Base-by-base conservation (phyloP, 305 asterid genomes). In the Solanum hybrid region DNA sequence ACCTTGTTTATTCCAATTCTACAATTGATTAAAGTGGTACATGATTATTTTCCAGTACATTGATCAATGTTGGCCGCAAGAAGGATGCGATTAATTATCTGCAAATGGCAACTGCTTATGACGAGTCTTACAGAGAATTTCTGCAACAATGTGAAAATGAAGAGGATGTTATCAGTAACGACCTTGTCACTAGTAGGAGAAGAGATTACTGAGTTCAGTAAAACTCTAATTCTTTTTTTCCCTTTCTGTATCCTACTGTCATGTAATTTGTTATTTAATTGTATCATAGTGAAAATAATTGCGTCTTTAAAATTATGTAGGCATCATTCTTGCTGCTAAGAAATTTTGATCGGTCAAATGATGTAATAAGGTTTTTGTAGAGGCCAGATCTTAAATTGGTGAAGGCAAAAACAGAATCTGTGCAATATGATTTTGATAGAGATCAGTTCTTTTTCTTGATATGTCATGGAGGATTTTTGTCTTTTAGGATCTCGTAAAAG, bases 1-100 rank as follows among this genome's bases (percentile, higher is more conserved):
- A 6, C 31, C 88, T 16, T 51, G 42, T 84, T 84, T 42, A 28
- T 83, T 84, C 74, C 87, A 29, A 18, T 84, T 85, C 46, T 57
- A 20, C 76, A 22, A 22, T 29, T 37, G 40, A 76, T 37, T 76
- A 76, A 75, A 11, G 7, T 73, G 12, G 88, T 39, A 18, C 36
- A 9, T 77, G 31, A 77, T 67, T 71, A 6, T 16, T 90, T 90
- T 37, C 61, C 94, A 93, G 99, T 92, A 94, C 96, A 83, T 92
- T 97, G 80, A 57, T 77, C 51, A 89, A 67, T 81, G 92, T 89
- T 89, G 93, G 94, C 39, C 95, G 96, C 89, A 95, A 95, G 93
- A 93, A 89, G 7, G 98, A 97, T 91, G 97, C 99, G 39, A 85
- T 90, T 86, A 89, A 92, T 92, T 94, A 95, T 93, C 92, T 96